Evolutionary conservation across 2,329 filamentous ascomycete genomes (phyloP).

Genomic region (Ambrosiella beaveri): DNA sequence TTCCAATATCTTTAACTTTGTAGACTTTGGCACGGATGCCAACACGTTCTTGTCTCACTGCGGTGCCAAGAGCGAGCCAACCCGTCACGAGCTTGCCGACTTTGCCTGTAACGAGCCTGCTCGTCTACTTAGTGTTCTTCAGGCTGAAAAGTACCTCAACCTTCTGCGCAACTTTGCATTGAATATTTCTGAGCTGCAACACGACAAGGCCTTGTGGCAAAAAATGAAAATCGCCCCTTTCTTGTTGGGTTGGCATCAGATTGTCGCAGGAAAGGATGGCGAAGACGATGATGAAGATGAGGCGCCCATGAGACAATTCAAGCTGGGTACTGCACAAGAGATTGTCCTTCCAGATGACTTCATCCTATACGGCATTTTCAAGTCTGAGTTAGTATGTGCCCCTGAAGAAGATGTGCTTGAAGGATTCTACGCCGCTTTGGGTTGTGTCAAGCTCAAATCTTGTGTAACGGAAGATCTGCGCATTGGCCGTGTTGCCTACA

Average conservation of each 20-base stretch:
- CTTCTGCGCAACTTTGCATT: conserved; percentile 69
- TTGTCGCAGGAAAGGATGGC: conserved; percentile 17
- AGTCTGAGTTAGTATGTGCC: conserved; percentile 64
- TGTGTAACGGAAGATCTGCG: conserved; percentile 63
- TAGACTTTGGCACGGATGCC: conserved; percentile 76
- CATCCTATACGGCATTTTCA: conserved; percentile 76
- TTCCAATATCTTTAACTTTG: conserved; percentile 88
- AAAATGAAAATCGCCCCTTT: conserved; percentile 62
- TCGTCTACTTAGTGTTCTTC: conserved; percentile 61
- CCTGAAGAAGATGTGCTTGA: conserved; percentile 82
- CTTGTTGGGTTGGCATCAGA: conserved; percentile 55
- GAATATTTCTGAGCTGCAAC: conserved; percentile 49
- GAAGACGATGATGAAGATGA: conserved; percentile 33
- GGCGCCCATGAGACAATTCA: conserved; percentile 56
- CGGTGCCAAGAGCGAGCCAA: conserved; percentile 82
- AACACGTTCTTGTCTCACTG: conserved; percentile 79
- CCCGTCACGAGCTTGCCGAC: conserved; percentile 65
- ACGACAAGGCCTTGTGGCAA: conserved; percentile 60
- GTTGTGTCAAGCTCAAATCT: conserved; percentile 56
- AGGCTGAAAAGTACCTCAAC: conserved; percentile 73
- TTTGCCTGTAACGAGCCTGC: conserved; percentile 74
- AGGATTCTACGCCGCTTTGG: conserved; percentile 66
- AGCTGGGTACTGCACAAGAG: conserved; percentile 51
- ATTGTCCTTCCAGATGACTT: conserved; percentile 79
- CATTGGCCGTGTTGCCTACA: conserved; percentile 47